phyloP scores from a whole-genome alignment of 345 rosid genomes.

The Viola odorata region DNA sequence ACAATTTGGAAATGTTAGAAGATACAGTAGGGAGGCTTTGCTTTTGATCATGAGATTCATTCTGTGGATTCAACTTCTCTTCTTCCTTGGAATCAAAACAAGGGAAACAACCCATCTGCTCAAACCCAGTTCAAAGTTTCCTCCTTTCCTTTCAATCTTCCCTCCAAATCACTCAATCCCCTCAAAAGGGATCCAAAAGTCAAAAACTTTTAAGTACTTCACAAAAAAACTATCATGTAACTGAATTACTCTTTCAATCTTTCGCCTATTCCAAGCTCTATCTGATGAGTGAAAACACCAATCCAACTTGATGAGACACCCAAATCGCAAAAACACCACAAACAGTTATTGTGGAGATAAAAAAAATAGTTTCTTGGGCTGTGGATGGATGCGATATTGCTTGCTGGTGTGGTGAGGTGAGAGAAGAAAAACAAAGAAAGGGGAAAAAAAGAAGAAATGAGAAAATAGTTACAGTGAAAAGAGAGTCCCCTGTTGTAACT shows the following conservation, averaged over 20 bases:
- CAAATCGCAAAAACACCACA: neutral
- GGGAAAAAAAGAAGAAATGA: neutral
- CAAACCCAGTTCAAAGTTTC: constrained; percentile 12
- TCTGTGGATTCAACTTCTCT: constrained; percentile 61
- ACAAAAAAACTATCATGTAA: constrained; percentile 14
- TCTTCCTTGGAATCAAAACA: constrained; percentile 88
- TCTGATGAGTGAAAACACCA: constrained; percentile 14
- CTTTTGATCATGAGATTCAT: constrained; percentile 48
- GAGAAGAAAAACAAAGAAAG: neutral
- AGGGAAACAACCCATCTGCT: constrained; percentile 84
- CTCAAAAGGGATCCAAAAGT: constrained; percentile 11
- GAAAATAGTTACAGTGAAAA: neutral
- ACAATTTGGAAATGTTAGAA: constrained; percentile 52
- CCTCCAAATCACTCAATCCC: constrained; percentile 11
- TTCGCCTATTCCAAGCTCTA: neutral
- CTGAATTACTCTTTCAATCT: neutral
- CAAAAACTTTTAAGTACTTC: constrained; percentile 4
- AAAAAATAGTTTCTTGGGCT: constrained; percentile 1
- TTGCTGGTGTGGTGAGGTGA: constrained; percentile 9
- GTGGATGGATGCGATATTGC: constrained; percentile 1
- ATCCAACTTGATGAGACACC: constrained; percentile 14
- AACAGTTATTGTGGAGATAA: neutral
- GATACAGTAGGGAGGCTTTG: constrained; percentile 45
- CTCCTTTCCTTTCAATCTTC: neutral
- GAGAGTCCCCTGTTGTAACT: neutral